Evolutionary conservation across 768 basidiomycete genomes (phyloP), one percentile per base, ranked within the genome.

Genomic region (Tephrocybe rancida): DNA sequence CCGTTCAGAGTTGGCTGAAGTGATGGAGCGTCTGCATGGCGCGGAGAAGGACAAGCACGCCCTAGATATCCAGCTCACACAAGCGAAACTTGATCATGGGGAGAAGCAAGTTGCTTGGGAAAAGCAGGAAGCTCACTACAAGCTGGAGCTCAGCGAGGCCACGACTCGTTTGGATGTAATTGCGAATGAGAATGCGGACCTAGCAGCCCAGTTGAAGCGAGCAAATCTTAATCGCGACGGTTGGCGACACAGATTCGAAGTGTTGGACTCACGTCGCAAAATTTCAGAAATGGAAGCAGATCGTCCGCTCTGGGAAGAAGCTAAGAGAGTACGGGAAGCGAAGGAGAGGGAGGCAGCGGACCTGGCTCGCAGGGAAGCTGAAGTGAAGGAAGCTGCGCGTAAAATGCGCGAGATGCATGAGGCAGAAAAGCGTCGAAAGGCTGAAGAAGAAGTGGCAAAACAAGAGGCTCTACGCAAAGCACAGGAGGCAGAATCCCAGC

Each of bases 241-340:
- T 1, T 59, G 57, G 50, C 39, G 51, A 37, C 46, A 45, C 25
- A 44, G 54, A 21, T 56, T 43, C 21, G 25, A 24, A 19, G 24
- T 61, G 11, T 27, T 54, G 8, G 56, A 61, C 10, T 60, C 61
- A 16, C 51, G 57, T 10, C 39, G 59, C 10, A 62, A 56, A 41
- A 48, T 62, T 11, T 24, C 61, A 1, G 52, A 61, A 34, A 41
- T 61, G 6, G 39, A 41, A 44, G 44, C 41, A 5, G 56, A 62
- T 38, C 48, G 56, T n/a, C 52, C 50, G 25, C 19, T 44, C 2
- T 54, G 55, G 53, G 43, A 60, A 39, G 44, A 49, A 41, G 43
- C 52, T 9, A 42, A 44, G 30, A 51, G 29, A 29, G 29, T 22
- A 19, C 24, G 43, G 22, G 52, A 57, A 50, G 38, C 48, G 27